Evolutionary conservation across 106 monocot genomes (phyloP).

Genomic region (Acorus gramineus): DNA sequence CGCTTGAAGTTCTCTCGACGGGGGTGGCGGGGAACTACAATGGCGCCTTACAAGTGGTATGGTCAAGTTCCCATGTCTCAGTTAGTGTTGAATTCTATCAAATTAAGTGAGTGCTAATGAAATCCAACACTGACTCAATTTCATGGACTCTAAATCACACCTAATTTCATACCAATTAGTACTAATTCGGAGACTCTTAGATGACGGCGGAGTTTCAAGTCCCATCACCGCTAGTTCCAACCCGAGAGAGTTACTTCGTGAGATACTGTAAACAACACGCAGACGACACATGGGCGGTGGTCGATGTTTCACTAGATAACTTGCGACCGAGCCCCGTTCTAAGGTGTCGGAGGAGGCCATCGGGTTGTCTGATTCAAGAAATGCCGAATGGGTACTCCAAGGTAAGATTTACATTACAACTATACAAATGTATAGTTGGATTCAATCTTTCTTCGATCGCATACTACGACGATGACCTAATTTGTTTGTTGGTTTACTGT

Average conservation of each 20-base stretch:
- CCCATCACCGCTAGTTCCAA: slow-evolving; percentile 88
- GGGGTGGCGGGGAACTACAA: slow-evolving; percentile 33
- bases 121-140: no score
- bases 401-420: slow-evolving; percentile 17
- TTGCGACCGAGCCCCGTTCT: slow-evolving; percentile 45
- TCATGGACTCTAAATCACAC: background rate
- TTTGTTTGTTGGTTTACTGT: background rate
- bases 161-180: slow-evolving; percentile 7
- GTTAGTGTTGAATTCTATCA: no score
- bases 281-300: slow-evolving; percentile 90
- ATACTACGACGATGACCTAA: no score
- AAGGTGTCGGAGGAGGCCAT: slow-evolving; percentile 74
- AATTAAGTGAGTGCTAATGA: no score
- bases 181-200: background rate
- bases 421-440: background rate
- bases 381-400: slow-evolving; percentile 99
- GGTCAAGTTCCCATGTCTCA: background rate
- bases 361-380: slow-evolving; percentile 89
- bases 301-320: slow-evolving; percentile 84
- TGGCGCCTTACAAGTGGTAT: slow-evolving; percentile 98
- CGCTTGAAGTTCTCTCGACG: slow-evolving; percentile 3
- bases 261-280: slow-evolving; percentile 90
- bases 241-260: slow-evolving; percentile 66
- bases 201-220: slow-evolving; percentile 96
- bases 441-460: background rate